Conservation (phyloP, 225 moss, liverwort and hornwort species). For the Pseudisothecium myosuroides region DNA sequence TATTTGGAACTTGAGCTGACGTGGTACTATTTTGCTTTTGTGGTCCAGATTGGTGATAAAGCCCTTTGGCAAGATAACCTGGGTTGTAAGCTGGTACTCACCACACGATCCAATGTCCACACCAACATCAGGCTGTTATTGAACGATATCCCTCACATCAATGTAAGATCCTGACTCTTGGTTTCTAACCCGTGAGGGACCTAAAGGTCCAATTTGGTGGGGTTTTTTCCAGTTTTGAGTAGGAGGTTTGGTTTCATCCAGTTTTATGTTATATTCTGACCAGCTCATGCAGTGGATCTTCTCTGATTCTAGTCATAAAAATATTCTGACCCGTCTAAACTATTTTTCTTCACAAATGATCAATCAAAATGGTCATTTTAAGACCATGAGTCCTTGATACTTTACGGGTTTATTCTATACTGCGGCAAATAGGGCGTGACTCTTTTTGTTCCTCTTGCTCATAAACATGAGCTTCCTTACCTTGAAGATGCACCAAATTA, state of each 20-base stretch:
- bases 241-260: background rate
- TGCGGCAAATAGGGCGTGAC: background rate
- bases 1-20: background rate
- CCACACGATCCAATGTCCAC: slow-evolving; percentile 36
- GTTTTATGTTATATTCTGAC: background rate
- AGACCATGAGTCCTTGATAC: background rate
- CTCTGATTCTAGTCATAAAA: too few species aligned
- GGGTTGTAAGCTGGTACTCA: slow-evolving; percentile 31
- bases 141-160: background rate
- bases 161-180: slow-evolving; percentile 5
- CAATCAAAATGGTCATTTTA: background rate
- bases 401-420: background rate
- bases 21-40: background rate
- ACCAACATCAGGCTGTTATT: slow-evolving; percentile 23
- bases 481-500: background rate
- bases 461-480: background rate
- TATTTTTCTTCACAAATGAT: background rate
- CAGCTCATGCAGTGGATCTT: background rate
- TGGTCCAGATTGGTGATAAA: slow-evolving; percentile 19
- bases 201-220: background rate
- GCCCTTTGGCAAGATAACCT: slow-evolving; percentile 11
- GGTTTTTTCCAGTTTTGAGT: background rate
- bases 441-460: background rate
- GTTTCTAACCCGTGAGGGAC: background rate
- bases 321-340: background rate